Evolutionary conservation across 108 stramenopile species (phyloP).

Genomic region (Bacterosira constricta): DNA sequence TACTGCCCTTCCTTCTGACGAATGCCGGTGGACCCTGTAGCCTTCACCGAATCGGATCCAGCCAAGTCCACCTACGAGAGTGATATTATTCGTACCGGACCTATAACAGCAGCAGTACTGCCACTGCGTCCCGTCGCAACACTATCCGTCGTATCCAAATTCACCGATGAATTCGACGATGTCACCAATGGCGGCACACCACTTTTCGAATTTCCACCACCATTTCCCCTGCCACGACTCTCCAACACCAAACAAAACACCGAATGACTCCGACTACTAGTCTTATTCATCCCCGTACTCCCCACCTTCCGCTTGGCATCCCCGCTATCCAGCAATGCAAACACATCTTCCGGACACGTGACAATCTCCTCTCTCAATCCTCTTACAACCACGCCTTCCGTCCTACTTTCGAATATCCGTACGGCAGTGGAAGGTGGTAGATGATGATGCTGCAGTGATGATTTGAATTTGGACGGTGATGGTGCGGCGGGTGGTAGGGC

Average conservation of each 20-base stretch:
- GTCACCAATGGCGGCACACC: conserved; percentile 11
- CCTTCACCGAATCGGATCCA: conserved; percentile 81
- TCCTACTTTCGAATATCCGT: conserved; percentile 71
- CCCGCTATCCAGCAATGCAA: conserved; percentile 73
- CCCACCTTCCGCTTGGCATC: conserved; percentile 84
- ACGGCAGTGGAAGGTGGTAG: conserved; percentile 40
- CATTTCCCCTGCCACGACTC: conserved; percentile 36
- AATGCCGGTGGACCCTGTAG: conserved; percentile 76
- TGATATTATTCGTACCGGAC: conserved; percentile 65
- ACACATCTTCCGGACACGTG: conserved; percentile 83
- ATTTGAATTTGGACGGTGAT: neutral
- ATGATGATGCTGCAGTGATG: conserved; percentile 23
- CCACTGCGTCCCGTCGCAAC: conserved; percentile 50
- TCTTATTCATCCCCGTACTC: conserved; percentile 92
- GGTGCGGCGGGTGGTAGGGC: conserved; percentile 15
- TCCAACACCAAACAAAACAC: conserved; percentile 91
- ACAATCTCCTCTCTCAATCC: conserved; percentile 91
- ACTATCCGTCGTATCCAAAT: conserved; percentile 22
- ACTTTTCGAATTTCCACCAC: conserved; percentile 4
- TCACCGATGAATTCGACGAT: conserved; percentile 34
- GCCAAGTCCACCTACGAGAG: conserved; percentile 85
- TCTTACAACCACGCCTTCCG: conserved; percentile 85
- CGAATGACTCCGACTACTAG: conserved; percentile 87
- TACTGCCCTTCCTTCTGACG: conserved; percentile 96
- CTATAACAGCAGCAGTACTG: conserved; percentile 39